These are phyloP conservation scores for Chlorella sp. DNA, from an alignment of 139 green algal species.

Conservation along the genomic window DNA sequence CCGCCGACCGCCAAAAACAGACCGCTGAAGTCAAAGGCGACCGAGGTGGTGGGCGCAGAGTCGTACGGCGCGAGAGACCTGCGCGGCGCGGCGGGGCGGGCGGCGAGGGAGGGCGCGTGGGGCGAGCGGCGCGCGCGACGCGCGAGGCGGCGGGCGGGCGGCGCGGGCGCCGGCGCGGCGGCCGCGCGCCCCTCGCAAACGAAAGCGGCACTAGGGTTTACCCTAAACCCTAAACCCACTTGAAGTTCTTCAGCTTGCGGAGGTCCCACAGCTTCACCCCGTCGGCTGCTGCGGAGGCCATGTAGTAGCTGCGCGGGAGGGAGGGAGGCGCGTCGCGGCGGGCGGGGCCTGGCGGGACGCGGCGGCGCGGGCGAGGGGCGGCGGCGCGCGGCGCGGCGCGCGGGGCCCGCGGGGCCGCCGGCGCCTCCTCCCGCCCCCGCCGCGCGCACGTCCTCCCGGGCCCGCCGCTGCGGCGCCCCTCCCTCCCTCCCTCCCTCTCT, in stretches of 20 bases:
- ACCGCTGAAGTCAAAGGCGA: slow-evolving; percentile 79
- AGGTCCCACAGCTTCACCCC: slow-evolving; percentile 98
- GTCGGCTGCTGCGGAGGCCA: slow-evolving; percentile 78
- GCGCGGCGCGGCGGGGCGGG: not conserved
- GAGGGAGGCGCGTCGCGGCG: no score
- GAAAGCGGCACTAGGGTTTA: not conserved
- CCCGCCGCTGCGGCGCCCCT: no score
- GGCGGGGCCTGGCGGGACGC: no score
- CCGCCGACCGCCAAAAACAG: slow-evolving; percentile 88
- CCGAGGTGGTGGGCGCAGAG: slow-evolving; percentile 36
- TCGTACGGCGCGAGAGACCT: slow-evolving; percentile 67
- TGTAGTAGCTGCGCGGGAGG: slow-evolving; percentile 67
- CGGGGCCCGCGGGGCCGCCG: no score
- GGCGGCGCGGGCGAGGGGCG: no score
- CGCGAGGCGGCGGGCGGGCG: not conserved
- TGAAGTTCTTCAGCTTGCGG: slow-evolving; percentile 91
- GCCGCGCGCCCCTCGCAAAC: not conserved
- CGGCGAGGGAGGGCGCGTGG: not conserved
- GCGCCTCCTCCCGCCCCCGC: no score
- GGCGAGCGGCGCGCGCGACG: no score
- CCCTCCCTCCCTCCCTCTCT: no score
- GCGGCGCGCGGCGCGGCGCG: no score
- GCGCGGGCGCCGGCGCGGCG: no score
- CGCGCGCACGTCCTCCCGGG: no score
- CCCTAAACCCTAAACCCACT: not conserved